These are phyloP conservation scores for Leccinum angustisporum DNA, from an alignment of 1,284 basidiomycete species.

Conservation along the genomic window DNA sequence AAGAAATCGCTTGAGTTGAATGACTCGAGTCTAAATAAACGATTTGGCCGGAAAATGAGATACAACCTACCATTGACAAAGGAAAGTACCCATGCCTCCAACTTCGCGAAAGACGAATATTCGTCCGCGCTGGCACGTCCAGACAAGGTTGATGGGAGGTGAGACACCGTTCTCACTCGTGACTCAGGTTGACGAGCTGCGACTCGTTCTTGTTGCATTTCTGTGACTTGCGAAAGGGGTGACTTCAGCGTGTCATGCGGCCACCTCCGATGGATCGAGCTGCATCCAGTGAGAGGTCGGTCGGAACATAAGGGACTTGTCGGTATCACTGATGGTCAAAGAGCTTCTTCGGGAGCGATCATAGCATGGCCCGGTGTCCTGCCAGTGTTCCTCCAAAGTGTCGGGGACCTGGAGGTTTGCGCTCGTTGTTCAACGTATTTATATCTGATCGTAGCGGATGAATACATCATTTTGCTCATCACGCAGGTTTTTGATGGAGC, in stretches of 20 bases:
- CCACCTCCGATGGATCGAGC: neutral
- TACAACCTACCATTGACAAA: conserved; percentile 65
- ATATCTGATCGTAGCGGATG: no score
- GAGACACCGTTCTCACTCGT: conserved; percentile 43
- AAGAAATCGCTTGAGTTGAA: conserved; percentile 84
- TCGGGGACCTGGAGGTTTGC: conserved; percentile 3
- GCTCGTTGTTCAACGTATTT: no score
- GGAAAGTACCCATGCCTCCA: conserved; percentile 78
- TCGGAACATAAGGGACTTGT: conserved; percentile 19
- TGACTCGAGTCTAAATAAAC: conserved; percentile 53
- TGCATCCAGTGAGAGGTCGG: conserved; percentile 15
- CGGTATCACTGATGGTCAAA: conserved; percentile 25
- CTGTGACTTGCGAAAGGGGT: conserved; percentile 20
- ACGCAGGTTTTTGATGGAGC: no score
- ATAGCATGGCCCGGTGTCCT: conserved; percentile 32
- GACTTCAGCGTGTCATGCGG: conserved; percentile 22
- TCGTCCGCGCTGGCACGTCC: conserved; percentile 7
- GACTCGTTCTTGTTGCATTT: conserved; percentile 13
- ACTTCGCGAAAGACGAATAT: conserved; percentile 36
- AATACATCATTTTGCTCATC: no score
- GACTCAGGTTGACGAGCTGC: conserved; percentile 18
- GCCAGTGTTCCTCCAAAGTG: conserved; percentile 23
- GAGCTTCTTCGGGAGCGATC: conserved; percentile 26
- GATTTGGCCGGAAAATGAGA: neutral
- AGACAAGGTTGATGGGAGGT: conserved; percentile 19